Evolutionary conservation across 805 yeast species (phyloP), one percentile per base, ranked within the genome.

Genomic region (Suhomyces tanzawaensis): DNA sequence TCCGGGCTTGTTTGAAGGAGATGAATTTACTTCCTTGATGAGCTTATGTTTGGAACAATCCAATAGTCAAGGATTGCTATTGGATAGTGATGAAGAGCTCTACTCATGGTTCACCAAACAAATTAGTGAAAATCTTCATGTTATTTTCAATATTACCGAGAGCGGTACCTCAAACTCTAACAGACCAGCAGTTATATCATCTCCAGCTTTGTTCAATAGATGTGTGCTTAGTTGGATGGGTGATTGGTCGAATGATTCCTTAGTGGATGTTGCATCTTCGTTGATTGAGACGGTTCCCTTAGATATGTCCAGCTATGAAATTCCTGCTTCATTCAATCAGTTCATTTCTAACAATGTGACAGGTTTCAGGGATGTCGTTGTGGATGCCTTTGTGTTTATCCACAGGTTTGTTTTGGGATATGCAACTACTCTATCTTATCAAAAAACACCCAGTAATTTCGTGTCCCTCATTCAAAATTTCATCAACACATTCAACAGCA

Each of bases 201-300:
- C 96, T 0, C 95, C 96, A 0, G 97, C 97, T 0, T 63, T 90
- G 23, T 82, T 87, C 60, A 90, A 90, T 52, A 68, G 98, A 52
- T 90, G 97, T 66, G 95, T 87, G 2, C 60, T 91, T 26, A 78
- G 82, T 52, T 86, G 91, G 89, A 79, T 88, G 82, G 95, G 95
- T 4, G 79, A 79, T 37, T 90, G 97, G 96, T 69, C 82, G 0
- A 41, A 47, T 3, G 42, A 51, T 0, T 63, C 88, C 0, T 56
- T 82, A 34, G 37, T 44, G 5, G 76, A 77, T 34, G 77, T 88
- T 23, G 77, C 82, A 0, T 39, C 49, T 0, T 58, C 58, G 3
- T 46, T 71, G 30, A 53, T 80, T 1, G 60, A 59, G 26, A 39
- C 51, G 27, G 51, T 80, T 8, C 85, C 91, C 1, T 54, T 84